Evolutionary conservation across 805 yeast species (phyloP).

Genomic region (Yarrowia sp.): DNA sequence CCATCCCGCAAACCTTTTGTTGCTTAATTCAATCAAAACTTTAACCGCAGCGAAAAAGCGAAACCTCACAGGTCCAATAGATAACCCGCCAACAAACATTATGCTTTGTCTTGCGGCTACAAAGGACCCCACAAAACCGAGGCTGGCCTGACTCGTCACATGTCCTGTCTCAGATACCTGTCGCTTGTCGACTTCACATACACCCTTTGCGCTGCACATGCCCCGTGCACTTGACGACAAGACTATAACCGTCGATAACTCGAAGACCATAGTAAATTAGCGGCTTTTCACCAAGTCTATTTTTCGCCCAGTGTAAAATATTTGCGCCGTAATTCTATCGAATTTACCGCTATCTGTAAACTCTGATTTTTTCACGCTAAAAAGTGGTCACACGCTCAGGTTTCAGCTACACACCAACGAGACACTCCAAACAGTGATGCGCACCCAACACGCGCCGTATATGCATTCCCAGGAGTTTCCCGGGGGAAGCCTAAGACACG

Average conservation of each 20-base stretch:
- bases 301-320: not conserved
- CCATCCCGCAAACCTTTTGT: slow-evolving; percentile 11
- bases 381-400: slow-evolving; percentile 15
- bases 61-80: slow-evolving; percentile 9
- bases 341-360: slow-evolving; percentile 10
- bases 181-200: too few species aligned
- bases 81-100: slow-evolving; percentile 1
- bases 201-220: too few species aligned
- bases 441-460: slow-evolving; percentile 1
- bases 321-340: slow-evolving; percentile 5
- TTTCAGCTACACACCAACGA: not conserved
- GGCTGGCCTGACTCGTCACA: too few species aligned
- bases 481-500: not conserved
- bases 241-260: not conserved
- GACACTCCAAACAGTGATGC: not conserved
- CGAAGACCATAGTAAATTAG: not conserved
- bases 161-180: not conserved
- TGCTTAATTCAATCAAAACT: not conserved
- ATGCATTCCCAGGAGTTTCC: slow-evolving; percentile 17
- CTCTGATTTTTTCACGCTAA: slow-evolving; percentile 18
- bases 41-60: not conserved
- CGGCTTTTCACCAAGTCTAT: not conserved
- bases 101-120: not conserved
- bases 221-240: too few species aligned
- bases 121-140: not conserved